These are phyloP conservation scores for Mycena sp. DNA, from an alignment of 1,284 basidiomycete genomes.

Conservation along the genomic window DNA sequence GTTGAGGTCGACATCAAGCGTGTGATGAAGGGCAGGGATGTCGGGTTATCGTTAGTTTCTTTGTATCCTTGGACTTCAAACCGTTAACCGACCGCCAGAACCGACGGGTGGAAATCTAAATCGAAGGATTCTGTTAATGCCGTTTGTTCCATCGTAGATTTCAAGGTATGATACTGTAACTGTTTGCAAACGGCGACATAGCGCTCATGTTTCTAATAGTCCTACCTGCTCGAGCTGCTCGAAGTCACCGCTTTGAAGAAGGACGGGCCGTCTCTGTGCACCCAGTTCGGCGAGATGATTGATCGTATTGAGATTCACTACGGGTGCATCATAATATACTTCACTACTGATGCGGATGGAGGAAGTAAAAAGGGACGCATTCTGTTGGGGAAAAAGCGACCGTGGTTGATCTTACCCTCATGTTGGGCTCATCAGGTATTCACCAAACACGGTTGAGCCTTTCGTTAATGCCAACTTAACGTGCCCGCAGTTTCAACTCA, in stretches of 20 bases:
- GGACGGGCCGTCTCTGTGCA: not conserved
- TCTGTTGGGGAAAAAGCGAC: conserved; percentile 8
- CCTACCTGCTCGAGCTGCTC: not conserved
- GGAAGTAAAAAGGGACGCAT: conserved; percentile 10
- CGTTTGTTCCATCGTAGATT: not conserved
- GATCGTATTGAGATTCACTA: not conserved
- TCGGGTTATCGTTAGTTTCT: not conserved
- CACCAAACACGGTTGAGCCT: too few species aligned
- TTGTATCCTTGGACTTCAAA: too few species aligned
- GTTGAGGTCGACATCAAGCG: too few species aligned
- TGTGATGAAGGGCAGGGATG: not conserved
- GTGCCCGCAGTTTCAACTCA: conserved; percentile 12
- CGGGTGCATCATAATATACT: too few species aligned
- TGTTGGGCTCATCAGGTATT: too few species aligned
- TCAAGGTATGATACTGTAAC: not conserved
- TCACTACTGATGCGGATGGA: conserved; percentile 24
- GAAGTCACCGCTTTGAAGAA: not conserved
- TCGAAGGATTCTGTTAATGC: not conserved
- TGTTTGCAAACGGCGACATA: not conserved
- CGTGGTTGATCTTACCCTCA: not conserved
- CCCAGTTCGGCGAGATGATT: too few species aligned
- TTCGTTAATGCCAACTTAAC: too few species aligned
- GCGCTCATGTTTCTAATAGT: not conserved
- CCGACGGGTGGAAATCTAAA: not conserved
- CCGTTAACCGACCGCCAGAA: too few species aligned